A percentile compares a stretch with the other conserved stretches of the same genome.
Evolutionary conservation across 1,139 yeast species (phyloP).

Genomic region (Kodamaea derodonti): DNA sequence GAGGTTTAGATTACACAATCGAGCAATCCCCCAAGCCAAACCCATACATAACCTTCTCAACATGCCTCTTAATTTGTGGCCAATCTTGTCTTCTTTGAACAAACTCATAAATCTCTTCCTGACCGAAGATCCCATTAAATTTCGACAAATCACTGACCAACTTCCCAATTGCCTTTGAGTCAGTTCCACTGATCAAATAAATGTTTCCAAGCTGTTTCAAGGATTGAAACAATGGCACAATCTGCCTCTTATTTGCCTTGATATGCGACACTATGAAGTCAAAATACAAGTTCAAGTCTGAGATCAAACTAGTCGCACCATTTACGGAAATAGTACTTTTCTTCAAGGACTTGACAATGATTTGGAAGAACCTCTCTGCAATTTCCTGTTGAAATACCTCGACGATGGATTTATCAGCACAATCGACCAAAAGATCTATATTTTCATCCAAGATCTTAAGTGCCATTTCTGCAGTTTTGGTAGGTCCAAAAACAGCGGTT

Average conservation of each 20-base stretch:
- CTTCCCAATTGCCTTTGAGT: conserved; percentile 80
- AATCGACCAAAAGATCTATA: conserved; percentile 68
- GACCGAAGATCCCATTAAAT: conserved; percentile 85
- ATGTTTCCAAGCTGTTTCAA: conserved; percentile 81
- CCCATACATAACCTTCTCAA: conserved; percentile 95
- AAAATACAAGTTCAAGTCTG: conserved; percentile 73
- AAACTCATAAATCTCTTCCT: conserved; percentile 91
- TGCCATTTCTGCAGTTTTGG: conserved; percentile 63
- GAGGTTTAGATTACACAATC: conserved; percentile 39
- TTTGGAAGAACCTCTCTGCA: conserved; percentile 78
- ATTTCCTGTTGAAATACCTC: conserved; percentile 94
- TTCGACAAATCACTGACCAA: conserved; percentile 79
- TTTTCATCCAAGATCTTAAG: conserved; percentile 68
- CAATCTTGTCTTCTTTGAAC: conserved; percentile 88
- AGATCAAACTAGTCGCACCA: conserved; percentile 78
- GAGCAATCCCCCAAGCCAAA: conserved; percentile 67
- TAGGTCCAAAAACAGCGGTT: conserved; percentile 46
- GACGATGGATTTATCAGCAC: conserved; percentile 82
- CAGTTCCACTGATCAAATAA: conserved; percentile 70
- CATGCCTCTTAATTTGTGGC: conserved; percentile 69
- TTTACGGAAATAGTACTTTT: conserved; percentile 67
- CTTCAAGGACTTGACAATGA: conserved; percentile 68
- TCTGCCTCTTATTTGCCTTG: conserved; percentile 56
- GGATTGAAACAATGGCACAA: conserved; percentile 75
- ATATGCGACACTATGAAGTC: conserved; percentile 61